Conservation (phyloP, 345 rosid genomes). For the Arabidopsis arenosa region DNA sequence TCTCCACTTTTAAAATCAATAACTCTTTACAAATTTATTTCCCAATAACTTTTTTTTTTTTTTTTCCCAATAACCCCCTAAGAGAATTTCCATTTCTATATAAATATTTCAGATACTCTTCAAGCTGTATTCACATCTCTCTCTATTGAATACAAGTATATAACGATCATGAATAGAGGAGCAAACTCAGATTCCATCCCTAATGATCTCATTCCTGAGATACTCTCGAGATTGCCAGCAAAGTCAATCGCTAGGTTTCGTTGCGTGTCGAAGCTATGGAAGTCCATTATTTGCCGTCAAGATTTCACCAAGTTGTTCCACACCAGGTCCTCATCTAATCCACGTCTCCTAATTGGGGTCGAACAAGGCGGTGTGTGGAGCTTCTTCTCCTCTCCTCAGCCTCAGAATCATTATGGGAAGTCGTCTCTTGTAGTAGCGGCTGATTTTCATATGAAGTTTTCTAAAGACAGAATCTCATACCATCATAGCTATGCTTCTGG, state of each 20-base stretch:
- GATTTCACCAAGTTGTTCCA: background rate
- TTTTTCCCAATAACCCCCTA: background rate
- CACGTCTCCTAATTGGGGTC: slow-evolving; percentile 6
- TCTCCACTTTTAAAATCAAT: background rate
- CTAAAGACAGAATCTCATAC: rapidly evolving
- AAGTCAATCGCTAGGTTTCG: background rate
- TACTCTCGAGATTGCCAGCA: slow-evolving; percentile 1
- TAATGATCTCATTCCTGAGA: background rate
- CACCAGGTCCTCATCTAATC: background rate
- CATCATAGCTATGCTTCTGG: background rate
- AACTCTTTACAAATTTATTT: background rate
- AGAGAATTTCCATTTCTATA: too few species aligned
- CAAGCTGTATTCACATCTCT: too few species aligned
- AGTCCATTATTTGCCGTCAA: background rate
- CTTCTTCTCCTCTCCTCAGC: background rate
- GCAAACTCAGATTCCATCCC: background rate
- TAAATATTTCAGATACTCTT: too few species aligned
- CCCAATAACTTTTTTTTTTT: too few species aligned
- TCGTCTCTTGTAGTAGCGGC: background rate
- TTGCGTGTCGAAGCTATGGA: slow-evolving; percentile 13
- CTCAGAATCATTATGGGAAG: background rate
- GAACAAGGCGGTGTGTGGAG: rapidly evolving
- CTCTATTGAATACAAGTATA: too few species aligned
- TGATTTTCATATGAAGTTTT: background rate
- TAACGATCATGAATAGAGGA: background rate